These are phyloP conservation scores for Candida coleopterorum DNA, from an alignment of 805 yeast species.

Conservation along the genomic window DNA sequence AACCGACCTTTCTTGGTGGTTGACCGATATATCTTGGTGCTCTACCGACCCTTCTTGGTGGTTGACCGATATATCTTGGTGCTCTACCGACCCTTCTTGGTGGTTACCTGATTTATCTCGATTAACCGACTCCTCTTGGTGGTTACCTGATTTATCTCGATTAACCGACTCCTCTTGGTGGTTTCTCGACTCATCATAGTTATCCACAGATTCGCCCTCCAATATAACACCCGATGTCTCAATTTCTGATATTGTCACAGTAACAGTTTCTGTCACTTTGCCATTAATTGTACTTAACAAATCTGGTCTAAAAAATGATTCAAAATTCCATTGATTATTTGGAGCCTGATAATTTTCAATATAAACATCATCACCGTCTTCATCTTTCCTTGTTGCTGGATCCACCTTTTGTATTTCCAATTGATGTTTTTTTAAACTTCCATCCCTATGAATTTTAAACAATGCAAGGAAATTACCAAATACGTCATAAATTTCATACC, in stretches of 20 bases:
- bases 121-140: too few relatives aligned
- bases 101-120: too few relatives aligned
- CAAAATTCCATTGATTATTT: slow-evolving; percentile 24
- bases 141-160: too few relatives aligned
- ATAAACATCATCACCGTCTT: slow-evolving; percentile 23
- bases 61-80: too few relatives aligned
- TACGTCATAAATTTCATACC: slow-evolving; percentile 35
- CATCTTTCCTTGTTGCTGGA: slow-evolving; percentile 27
- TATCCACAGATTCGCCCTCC: too few relatives aligned
- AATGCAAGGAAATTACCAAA: slow-evolving; percentile 26
- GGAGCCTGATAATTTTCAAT: slow-evolving; percentile 21
- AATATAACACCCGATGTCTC: too few relatives aligned
- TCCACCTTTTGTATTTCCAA: slow-evolving; percentile 22
- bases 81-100: too few relatives aligned
- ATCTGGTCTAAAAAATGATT: slow-evolving; percentile 11
- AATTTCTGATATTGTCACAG: slow-evolving; percentile 8
- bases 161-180: too few relatives aligned
- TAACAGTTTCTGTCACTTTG: slow-evolving; percentile 5
- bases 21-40: too few relatives aligned
- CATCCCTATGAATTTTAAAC: slow-evolving; percentile 22
- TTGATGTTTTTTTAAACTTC: slow-evolving; percentile 10
- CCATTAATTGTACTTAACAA: not conserved
- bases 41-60: too few relatives aligned
- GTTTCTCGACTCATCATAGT: too few relatives aligned
- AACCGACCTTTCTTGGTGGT: too few relatives aligned